These are phyloP conservation scores for Chalara sp. DNA, from an alignment of 2,329 filamentous ascomycete genomes.

Conservation along the genomic window DNA sequence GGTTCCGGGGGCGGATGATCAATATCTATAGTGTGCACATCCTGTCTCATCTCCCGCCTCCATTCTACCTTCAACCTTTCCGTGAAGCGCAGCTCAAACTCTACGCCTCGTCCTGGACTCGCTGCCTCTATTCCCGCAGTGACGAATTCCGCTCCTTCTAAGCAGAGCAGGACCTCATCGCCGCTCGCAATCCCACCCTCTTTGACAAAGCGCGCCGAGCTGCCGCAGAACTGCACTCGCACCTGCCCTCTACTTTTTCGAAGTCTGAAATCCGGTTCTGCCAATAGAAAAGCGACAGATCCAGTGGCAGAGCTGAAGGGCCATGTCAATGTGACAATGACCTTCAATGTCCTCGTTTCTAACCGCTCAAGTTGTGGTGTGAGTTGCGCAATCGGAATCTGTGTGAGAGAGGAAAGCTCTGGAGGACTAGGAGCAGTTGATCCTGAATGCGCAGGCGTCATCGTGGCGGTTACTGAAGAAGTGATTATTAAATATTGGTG, in stretches of 20 bases:
- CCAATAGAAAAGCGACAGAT: conserved; percentile 71
- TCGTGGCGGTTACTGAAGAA: conserved; percentile 3
- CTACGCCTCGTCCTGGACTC: conserved; percentile 44
- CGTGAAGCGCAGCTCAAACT: conserved; percentile 53
- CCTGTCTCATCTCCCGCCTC: conserved; percentile 6
- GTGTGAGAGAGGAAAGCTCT: conserved; percentile 14
- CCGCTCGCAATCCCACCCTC: conserved; percentile 67
- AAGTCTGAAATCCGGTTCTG: conserved; percentile 77
- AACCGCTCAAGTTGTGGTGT: conserved; percentile 38
- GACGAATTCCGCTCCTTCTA: conserved; percentile 62
- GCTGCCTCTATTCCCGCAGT: conserved; percentile 30
- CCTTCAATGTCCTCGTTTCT: conserved; percentile 47
- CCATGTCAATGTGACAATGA: conserved; percentile 81
- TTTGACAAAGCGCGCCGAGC: conserved; percentile 63
- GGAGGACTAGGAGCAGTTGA: conserved; percentile 6
- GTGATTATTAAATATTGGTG: not conserved
- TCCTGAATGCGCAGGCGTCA: conserved; percentile 10
- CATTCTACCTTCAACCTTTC: conserved; percentile 43
- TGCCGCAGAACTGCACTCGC: conserved; percentile 66
- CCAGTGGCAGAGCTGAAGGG: conserved; percentile 76
- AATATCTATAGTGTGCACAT: conserved; percentile 40
- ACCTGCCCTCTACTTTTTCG: conserved; percentile 75
- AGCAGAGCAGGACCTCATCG: conserved; percentile 62
- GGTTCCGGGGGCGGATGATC: conserved; percentile 32
- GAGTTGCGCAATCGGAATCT: conserved; percentile 50